Evolutionary conservation across 2,329 filamentous ascomycete genomes (phyloP), one percentile per base, ranked within the genome.

Genomic region (Didymella glomerata): DNA sequence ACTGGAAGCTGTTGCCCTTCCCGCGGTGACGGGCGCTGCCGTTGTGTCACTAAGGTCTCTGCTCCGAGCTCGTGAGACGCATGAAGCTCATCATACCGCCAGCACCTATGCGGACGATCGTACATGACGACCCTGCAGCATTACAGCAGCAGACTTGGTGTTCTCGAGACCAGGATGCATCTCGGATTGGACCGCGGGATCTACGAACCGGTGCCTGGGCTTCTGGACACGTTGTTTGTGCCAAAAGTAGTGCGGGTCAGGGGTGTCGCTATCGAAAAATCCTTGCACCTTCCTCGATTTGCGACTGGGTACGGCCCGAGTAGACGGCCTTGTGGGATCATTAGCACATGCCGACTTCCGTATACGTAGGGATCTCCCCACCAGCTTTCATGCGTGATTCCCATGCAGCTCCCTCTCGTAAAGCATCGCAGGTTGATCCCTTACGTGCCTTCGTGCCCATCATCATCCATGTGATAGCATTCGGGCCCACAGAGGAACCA

Each of bases 141-240:
- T 38, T 13, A 40, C 34, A 61, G 30, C 46, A 53, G 32, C 44
- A 51, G 28, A 48, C 25, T 48, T 47, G 46, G 20, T 54, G 46
- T 49, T 46, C 16, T 50, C 52, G 20, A 48, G 50, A 59, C 60
- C 48, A 57, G 58, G 58, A 49, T 61, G 49, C 34, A 18, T 52
- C 64, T 60, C 72, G 72, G 71, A 71, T 68, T 72, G 68, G 65
- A 71, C 68, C 70, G 73, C 73, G 69, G 68, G 73, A 76, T 76
- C 74, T 74, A 69, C 73, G 69, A 76, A 76, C 73, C 69, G 68
- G 68, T 73, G 69, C 70, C 68, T 68, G 69, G 68, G 68, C 68
- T 64, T 69, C 63, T 68, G 64, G 63, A 71, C 70, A 74, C 72
- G 70, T 73, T 72, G 68, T 70, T 67, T 66, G 69, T 73, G 68